phyloP scores from a whole-genome alignment of 2,329 filamentous ascomycete species.

The Botrytis cinerea region DNA sequence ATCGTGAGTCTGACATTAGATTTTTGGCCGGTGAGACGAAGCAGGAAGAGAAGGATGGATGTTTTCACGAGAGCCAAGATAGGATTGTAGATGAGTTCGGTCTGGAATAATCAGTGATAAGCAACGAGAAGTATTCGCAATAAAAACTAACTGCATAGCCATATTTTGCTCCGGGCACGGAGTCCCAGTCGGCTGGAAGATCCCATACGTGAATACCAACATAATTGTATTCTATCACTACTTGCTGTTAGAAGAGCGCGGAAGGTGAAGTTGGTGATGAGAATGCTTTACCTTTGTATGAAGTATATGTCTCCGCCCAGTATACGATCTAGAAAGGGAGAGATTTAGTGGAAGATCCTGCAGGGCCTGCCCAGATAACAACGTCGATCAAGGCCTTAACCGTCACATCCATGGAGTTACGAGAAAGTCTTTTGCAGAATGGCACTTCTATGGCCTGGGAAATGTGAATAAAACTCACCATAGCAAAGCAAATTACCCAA shows the following conservation, averaged over 20 bases:
- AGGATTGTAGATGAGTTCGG: conserved; percentile 45
- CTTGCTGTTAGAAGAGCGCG: background rate
- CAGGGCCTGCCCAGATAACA: background rate
- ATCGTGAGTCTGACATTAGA: conserved; percentile 41
- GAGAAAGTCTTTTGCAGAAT: background rate
- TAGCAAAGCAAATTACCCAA: conserved; percentile 15
- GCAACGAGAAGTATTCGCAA: background rate
- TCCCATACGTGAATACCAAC: conserved; percentile 5
- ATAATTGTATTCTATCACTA: conserved; percentile 1
- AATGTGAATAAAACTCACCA: conserved; percentile 8
- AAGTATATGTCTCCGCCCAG: conserved; percentile 18
- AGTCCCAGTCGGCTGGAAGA: background rate
- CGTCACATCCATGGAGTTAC: background rate
- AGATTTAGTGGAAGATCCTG: conserved; percentile 7
- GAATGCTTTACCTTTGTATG: background rate
- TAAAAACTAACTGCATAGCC: conserved; percentile 7
- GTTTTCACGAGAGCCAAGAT: conserved; percentile 50
- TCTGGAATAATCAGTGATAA: background rate
- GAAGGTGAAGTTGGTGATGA: background rate
- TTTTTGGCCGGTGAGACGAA: conserved; percentile 46
- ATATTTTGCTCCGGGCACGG: background rate
- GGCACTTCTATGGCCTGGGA: background rate
- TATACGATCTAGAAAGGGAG: background rate
- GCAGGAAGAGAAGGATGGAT: conserved; percentile 50
- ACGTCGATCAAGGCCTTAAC: background rate